phyloP scores from a whole-genome alignment of 2,329 filamentous ascomycete species.

The Eutypa lata region DNA sequence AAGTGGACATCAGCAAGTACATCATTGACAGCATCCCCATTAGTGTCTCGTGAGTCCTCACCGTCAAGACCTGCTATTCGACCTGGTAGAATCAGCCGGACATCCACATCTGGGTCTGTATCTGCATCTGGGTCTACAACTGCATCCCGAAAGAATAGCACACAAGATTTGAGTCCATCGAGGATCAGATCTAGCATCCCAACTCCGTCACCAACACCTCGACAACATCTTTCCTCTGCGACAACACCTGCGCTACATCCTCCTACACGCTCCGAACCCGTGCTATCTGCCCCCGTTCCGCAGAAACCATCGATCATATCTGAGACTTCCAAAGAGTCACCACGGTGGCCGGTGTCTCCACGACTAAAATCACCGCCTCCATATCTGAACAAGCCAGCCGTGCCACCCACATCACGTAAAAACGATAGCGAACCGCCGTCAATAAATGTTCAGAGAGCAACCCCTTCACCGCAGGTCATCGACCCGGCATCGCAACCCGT shows the following conservation, averaged over 20 bases:
- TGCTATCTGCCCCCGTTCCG: slow-evolving; percentile 59
- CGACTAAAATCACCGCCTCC: slow-evolving; percentile 76
- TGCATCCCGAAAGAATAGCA: slow-evolving; percentile 61
- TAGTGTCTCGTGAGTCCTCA: slow-evolving; percentile 28
- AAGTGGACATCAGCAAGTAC: slow-evolving; percentile 31
- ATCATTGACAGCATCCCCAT: slow-evolving; percentile 27
- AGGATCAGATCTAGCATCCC: slow-evolving; percentile 52
- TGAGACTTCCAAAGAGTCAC: slow-evolving; percentile 52
- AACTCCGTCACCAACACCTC: slow-evolving; percentile 59
- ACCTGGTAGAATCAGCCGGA: slow-evolving; percentile 20
- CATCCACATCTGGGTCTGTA: slow-evolving; percentile 36
- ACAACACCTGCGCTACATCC: slow-evolving; percentile 65
- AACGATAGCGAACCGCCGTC: slow-evolving; percentile 48
- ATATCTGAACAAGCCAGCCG: slow-evolving; percentile 39
- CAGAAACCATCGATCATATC: slow-evolving; percentile 55
- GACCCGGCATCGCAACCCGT: slow-evolving; percentile 33
- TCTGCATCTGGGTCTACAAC: slow-evolving; percentile 22
- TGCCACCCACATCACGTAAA: slow-evolving; percentile 31
- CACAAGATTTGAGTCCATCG: slow-evolving; percentile 61
- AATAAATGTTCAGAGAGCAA: slow-evolving; percentile 52
- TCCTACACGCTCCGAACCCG: slow-evolving; percentile 53
- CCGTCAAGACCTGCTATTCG: slow-evolving; percentile 21
- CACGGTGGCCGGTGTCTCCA: slow-evolving; percentile 75
- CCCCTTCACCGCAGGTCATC: slow-evolving; percentile 44
- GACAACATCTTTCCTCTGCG: slow-evolving; percentile 63